phyloP scores from a whole-genome alignment of 257 asterid species.

The Capsicum chinense region DNA sequence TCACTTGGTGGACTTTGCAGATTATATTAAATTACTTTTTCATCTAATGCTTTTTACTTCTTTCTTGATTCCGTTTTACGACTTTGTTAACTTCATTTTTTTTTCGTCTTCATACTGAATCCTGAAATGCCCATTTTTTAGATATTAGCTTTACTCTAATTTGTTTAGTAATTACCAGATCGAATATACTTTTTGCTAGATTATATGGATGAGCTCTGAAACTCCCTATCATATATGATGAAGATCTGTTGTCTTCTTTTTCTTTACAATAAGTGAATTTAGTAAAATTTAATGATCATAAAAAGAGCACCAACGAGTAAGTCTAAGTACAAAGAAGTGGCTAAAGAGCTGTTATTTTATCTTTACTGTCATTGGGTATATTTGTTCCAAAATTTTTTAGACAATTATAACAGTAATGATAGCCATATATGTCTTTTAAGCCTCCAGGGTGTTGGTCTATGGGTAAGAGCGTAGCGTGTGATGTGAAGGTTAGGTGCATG shows the following conservation, averaged over 20 bases:
- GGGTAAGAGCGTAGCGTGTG: not conserved
- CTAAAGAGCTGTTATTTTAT: not conserved
- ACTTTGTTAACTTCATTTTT: not conserved
- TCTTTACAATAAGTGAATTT: not conserved
- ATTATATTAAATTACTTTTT: not conserved
- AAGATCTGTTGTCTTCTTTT: not conserved
- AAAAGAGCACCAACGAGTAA: not conserved
- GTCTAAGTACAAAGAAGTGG: not conserved
- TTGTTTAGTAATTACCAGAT: not conserved
- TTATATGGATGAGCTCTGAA: not conserved
- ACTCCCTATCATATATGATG: not conserved
- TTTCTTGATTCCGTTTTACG: not conserved
- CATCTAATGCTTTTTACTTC: not conserved
- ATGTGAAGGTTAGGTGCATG: too few relatives aligned
- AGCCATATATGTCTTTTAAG: not conserved
- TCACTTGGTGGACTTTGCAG: conserved; percentile 18
- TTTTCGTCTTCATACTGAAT: not conserved
- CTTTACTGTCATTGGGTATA: not conserved
- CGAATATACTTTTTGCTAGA: not conserved
- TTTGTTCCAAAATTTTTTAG: not conserved
- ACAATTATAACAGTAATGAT: not conserved
- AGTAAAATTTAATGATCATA: not conserved
- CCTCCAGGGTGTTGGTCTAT: not conserved
- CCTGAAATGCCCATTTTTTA: not conserved
- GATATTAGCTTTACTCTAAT: not conserved